These are phyloP conservation scores for Aulographum hederae DNA, from an alignment of 2,329 filamentous ascomycete genomes.

Conservation along the genomic window DNA sequence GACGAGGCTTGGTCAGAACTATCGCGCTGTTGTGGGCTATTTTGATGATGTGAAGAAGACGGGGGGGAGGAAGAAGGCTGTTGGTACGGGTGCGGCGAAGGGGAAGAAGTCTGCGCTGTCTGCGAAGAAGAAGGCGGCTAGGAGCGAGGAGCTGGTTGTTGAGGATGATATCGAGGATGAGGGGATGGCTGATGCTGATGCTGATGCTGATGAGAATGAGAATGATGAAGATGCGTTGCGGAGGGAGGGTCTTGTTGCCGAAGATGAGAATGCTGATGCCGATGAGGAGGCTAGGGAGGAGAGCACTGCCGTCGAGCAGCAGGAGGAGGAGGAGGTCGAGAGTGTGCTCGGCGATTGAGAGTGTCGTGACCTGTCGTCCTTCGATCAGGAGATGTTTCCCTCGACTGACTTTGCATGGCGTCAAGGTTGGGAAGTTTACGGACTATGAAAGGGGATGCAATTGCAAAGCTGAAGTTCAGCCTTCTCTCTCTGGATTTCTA, in stretches of 20 bases:
- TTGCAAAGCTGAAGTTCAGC: too few relatives aligned
- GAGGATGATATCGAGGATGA: slow-evolving; percentile 16
- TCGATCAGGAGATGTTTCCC: too few relatives aligned
- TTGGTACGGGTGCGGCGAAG: slow-evolving; percentile 23
- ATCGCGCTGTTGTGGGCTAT: slow-evolving; percentile 65
- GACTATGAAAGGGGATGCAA: too few relatives aligned
- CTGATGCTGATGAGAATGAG: slow-evolving; percentile 10
- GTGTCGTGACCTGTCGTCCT: too few relatives aligned
- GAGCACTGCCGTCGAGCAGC: slow-evolving; percentile 14
- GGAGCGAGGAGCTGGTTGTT: slow-evolving; percentile 17
- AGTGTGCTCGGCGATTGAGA: slow-evolving; percentile 22
- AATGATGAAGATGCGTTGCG: slow-evolving; percentile 23
- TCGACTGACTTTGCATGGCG: too few relatives aligned
- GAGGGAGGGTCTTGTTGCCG: slow-evolving; percentile 13
- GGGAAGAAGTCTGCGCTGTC: slow-evolving; percentile 11
- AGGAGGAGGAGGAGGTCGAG: slow-evolving; percentile 22
- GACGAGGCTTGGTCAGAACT: slow-evolving; percentile 63
- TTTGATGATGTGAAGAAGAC: slow-evolving; percentile 47
- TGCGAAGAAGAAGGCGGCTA: slow-evolving; percentile 8
- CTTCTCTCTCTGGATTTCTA: too few relatives aligned
- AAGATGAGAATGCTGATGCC: slow-evolving; percentile 10
- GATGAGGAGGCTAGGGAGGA: slow-evolving; percentile 16
- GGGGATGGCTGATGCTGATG: slow-evolving; percentile 12
- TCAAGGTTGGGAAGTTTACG: too few relatives aligned
- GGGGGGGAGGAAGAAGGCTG: slow-evolving; percentile 25